Evolutionary conservation across 192 early-diverging fungal species (phyloP), one percentile per base, ranked within the genome.

Genomic region (Gryganskiella cystojenkinii): DNA sequence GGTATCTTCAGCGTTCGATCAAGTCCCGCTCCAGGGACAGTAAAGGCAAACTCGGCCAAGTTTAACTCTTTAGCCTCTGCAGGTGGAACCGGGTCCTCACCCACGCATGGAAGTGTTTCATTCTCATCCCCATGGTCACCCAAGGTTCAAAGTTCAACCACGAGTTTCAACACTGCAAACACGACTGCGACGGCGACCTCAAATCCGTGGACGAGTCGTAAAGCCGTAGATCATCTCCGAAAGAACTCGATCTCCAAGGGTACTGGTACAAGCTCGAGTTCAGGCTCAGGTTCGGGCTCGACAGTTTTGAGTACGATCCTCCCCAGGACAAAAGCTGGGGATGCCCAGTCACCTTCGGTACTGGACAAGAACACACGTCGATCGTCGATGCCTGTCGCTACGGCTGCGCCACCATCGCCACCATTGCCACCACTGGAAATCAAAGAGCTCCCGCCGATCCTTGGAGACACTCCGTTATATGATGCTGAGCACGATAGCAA

Each of bases 381-480:
- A 5, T 44, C 40, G 8, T 45, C 57, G 55, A 24, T 24, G 9
- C 35, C 55, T 9, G 17, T 30, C 0, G 2, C 28, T 7, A 54
- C 28, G 52, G 33, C 6, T 17, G 28, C 28, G 15, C n/a, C 63
- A 19, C 15, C 14, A 4, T n/a, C 43, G 24, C 54, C 55, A 5
- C 45, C 70, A 6, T 22, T 40, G 35, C 31, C 56, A 42, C 22
- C 24, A 3, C 31, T 51, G 25, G 64, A 15, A 25, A 28, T 68
- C n/a, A 76, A 76, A 20, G 73, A 76, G 27, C 73, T 76, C 37
- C 65, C 73, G 3, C 65, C 73, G 4, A 63, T 67, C 11, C 51
- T 46, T 27, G 35, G 52, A 20, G 53, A 45, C 1, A 40, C 50
- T 30, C 37, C n/a, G 10, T 46, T 35, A 20, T 28, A 14, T 64